Base-by-base conservation (phyloP, 768 basidiomycete genomes). In the Kwoniella sp. region DNA sequence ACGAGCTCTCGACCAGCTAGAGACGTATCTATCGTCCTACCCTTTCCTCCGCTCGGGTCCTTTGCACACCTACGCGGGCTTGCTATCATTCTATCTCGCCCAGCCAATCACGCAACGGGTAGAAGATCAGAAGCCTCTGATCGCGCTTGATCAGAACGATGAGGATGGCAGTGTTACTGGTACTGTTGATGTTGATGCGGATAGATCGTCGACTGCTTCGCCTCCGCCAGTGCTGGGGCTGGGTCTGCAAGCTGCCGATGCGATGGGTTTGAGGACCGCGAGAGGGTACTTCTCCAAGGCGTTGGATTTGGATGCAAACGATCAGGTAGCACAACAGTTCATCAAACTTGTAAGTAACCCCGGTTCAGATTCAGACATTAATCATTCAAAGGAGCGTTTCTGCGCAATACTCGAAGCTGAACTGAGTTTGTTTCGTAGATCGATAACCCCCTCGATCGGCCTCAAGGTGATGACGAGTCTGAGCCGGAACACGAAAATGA, bases 11-110 rank as follows among this genome's bases (percentile, higher is more conserved):
- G 89, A 91, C 64, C 90, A 96, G 75, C 81, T 95, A 13, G 90
- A 93, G 74, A 83, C 93, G 91, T 92, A 90, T 77, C 84, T 95
- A 5, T 90, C 91, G 1, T 89, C 90, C 1, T 88, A 90, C 76
- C 93, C 93, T 1, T 95, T 88, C 81, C 88, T 88, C 73, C 89
- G 91, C 68, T 90, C 91, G 67, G 84, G 88, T 1, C 81, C 87
- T 7, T 82, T 95, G 27, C 90, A 95, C 71, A 82, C 87, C 17
- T 93, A 94, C 66, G 91, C 92, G 2, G 92, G 90, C 1, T 80
- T 94, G 56, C 81, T 90, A 13, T 85, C 84, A 26, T 81, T 92
- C 64, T 82, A 77, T 54, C 67, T 81, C 26, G 77, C 81, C 24
- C 77, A 80, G 61, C 75, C 80, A 3, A 9, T 24, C n/a, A 40